Evolutionary conservation across 495 filamentous ascomycete species (phyloP).

Genomic region (Penicillium cataractarum): DNA sequence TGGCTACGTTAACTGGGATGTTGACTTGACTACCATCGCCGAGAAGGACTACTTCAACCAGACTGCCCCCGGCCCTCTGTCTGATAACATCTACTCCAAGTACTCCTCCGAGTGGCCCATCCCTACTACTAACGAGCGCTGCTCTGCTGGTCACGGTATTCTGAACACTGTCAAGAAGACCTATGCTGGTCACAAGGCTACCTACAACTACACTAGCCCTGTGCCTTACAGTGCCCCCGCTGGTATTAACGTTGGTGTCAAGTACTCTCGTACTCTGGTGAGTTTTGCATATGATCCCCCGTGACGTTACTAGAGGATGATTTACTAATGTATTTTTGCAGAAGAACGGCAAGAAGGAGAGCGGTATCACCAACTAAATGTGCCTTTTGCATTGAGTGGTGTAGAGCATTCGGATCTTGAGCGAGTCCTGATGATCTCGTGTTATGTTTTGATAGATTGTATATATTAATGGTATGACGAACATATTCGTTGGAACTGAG

Average conservation of each 20-base stretch:
- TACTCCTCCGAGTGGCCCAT: conserved; percentile 44
- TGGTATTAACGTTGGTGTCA: conserved; percentile 39
- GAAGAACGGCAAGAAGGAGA: conserved; percentile 24
- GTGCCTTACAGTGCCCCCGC: conserved; percentile 42
- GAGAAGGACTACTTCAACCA: conserved; percentile 46
- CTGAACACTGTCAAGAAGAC: conserved; percentile 46
- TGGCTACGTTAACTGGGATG: conserved; percentile 57
- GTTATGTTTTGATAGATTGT: conserved; percentile 2
- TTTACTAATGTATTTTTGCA: background rate
- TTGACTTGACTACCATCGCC: conserved; percentile 35
- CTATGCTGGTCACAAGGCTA: conserved; percentile 36
- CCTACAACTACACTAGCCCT: conserved; percentile 50
- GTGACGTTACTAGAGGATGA: background rate
- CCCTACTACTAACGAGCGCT: conserved; percentile 43
- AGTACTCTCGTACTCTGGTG: conserved; percentile 29
- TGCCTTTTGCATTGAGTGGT: too few species aligned
- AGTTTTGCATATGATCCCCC: background rate
- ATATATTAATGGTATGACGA: background rate
- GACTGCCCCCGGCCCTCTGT: conserved; percentile 53
- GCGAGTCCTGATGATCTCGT: background rate
- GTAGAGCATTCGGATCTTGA: background rate
- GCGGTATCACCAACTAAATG: conserved; percentile 20
- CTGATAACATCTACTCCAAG: conserved; percentile 35
- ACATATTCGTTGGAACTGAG: background rate
- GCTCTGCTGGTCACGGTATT: conserved; percentile 52